Percentiles rank a stretch among this genome's conserved stretches.
These are phyloP conservation scores for Delitschia confertaspora DNA, from an alignment of 495 filamentous ascomycete species.

Conservation along the genomic window DNA sequence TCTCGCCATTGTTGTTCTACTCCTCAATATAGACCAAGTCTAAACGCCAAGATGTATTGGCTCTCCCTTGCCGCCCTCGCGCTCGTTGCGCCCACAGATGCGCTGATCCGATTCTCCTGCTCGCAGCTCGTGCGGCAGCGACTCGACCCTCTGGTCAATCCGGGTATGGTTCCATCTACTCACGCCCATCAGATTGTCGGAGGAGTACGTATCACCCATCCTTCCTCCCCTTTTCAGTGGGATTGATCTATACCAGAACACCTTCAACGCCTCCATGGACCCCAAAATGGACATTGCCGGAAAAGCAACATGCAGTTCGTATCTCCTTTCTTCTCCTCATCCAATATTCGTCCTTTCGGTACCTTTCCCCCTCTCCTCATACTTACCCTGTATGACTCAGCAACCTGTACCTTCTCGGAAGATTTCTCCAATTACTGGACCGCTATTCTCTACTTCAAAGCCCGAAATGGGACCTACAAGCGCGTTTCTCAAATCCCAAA, in stretches of 20 bases:
- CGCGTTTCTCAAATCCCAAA: constrained; percentile 17
- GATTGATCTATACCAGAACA: constrained; percentile 6
- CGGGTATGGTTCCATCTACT: constrained; percentile 9
- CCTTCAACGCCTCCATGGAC: constrained; percentile 9
- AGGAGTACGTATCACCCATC: constrained; percentile 1
- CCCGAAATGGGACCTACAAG: constrained; percentile 20
- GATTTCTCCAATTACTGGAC: constrained; percentile 23
- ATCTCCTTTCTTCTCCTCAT: too few relatives aligned
- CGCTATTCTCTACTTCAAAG: constrained; percentile 13
- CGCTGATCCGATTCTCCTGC: constrained; percentile 19
- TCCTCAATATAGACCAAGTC: background rate
- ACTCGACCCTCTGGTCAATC: constrained; percentile 18
- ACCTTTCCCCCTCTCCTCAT: too few relatives aligned
- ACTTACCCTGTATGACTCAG: too few relatives aligned
- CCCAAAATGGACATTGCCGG: constrained; percentile 7
- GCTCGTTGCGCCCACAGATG: constrained; percentile 16
- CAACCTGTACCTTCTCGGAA: constrained; percentile 11
- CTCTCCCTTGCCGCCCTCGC: constrained; percentile 10
- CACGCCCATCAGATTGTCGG: constrained; percentile 22
- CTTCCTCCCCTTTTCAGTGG: background rate
- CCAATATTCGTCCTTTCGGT: too few relatives aligned
- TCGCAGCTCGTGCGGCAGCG: constrained; percentile 18
- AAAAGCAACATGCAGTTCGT: constrained; percentile 14
- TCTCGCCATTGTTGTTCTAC: background rate
- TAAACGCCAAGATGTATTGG: constrained; percentile 14